Evolutionary conservation across 768 basidiomycete species (phyloP), one percentile per base, ranked within the genome.

Genomic region (Tremella mesenterica): DNA sequence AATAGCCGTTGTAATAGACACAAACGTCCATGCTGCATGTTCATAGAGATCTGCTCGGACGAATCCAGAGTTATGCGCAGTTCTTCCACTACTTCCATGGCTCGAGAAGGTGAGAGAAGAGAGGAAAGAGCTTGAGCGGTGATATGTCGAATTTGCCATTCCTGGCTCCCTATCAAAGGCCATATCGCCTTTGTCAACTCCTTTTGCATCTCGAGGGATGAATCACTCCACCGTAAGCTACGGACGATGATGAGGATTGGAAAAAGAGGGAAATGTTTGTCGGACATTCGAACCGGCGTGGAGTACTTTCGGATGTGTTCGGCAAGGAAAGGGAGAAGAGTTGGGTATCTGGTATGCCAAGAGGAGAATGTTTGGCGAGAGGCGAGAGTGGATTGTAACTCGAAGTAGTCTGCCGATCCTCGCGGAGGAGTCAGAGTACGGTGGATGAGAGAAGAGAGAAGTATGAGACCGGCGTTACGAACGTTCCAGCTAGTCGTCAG

Each of bases 381-480:
- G 5, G 59, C 52, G 12, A 64, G 33, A 4, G 57, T 56, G 23
- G 52, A 34, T 26, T 63, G 53, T n/a, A 59, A 63, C 21, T 52
- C 56, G 14, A 59, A 58, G 31, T 43, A 38, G 33, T 70, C 63
- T 50, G 62, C 64, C 31, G 54, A 57, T 10, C 63, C 62, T 36
- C 64, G 50, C 2, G 61, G 50, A 18, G 63, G 53, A 4, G 50
- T 61, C 4, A 69, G 52, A 38, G 63, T 63, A 12, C 68, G 63
- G 39, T 64, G 56, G 10, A 70, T 59, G 14, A 73, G 52, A 14
- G 66, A 63, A 1, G 72, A 68, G 51, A 71, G 70, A 0, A 73
- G 59, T 41, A 73, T 65, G 10, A 71, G 50, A 12, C 68, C 72
- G 38, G 69, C 69, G 52, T 73, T 73, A 4, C 67, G 45, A 14